These are phyloP conservation scores for Parastagonospora avenae DNA, from an alignment of 2,329 filamentous ascomycete genomes.

Conservation along the genomic window DNA sequence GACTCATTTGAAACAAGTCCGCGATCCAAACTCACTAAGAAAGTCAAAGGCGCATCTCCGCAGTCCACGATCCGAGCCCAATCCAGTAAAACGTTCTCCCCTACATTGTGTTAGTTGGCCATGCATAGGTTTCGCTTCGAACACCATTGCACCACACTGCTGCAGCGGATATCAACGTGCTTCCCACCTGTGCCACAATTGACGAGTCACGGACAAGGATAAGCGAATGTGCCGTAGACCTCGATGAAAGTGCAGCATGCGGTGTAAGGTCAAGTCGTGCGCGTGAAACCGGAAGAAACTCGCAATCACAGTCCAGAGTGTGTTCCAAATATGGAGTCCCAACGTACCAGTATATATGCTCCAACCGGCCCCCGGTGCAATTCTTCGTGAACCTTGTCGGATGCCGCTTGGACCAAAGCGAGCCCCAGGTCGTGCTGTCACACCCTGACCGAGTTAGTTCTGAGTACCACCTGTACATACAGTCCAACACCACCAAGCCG, in stretches of 20 bases:
- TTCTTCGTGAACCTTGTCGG: constrained; percentile 56
- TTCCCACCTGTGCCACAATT: neutral
- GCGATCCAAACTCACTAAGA: constrained; percentile 43
- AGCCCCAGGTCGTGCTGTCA: constrained; percentile 59
- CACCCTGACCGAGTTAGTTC: constrained; percentile 42
- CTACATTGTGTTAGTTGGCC: constrained; percentile 13
- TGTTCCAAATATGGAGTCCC: neutral
- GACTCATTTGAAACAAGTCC: neutral
- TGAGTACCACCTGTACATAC: too few relatives aligned
- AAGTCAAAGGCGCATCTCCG: constrained; percentile 59
- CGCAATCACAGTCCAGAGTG: neutral
- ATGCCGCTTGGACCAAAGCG: constrained; percentile 60
- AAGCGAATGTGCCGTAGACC: neutral
- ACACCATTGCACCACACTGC: too few relatives aligned
- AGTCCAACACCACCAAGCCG: too few relatives aligned
- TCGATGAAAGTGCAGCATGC: neutral
- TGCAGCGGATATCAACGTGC: too few relatives aligned
- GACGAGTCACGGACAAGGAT: neutral
- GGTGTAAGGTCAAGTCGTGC: neutral
- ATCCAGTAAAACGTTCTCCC: constrained; percentile 51
- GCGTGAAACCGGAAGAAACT: neutral
- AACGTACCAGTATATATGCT: constrained; percentile 56
- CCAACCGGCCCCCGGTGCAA: constrained; percentile 50
- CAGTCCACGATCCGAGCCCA: constrained; percentile 62
- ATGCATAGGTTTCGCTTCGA: too few relatives aligned